A percentile compares a stretch with the other conserved stretches of the same genome.
These are phyloP conservation scores for Pythium aristosporum DNA, from an alignment of 352 stramenopile genomes.

Conservation along the genomic window DNA sequence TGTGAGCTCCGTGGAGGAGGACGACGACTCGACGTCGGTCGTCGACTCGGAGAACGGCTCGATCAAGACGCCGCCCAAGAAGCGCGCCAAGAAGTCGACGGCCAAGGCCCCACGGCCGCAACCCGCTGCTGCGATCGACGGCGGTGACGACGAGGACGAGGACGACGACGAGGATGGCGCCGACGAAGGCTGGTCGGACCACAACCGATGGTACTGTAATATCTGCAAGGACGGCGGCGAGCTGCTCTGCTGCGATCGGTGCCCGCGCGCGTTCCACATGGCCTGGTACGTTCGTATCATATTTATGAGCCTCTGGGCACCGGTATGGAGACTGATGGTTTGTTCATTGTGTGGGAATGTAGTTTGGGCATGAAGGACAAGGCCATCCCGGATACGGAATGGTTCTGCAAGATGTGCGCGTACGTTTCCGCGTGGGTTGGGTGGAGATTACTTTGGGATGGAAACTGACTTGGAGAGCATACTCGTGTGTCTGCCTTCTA, in stretches of 20 bases:
- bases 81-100: constrained; percentile 24
- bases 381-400: constrained; percentile 80
- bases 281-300: constrained; percentile 36
- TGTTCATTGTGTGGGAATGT: constrained; percentile 1
- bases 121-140: constrained; percentile 4
- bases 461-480: background rate
- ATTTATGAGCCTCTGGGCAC: background rate
- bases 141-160: constrained; percentile 46
- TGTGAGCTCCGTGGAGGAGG: constrained; percentile 30
- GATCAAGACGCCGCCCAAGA: constrained; percentile 28
- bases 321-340: background rate
- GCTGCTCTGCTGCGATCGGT: constrained; percentile 90
- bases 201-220: constrained; percentile 91
- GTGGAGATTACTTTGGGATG: background rate
- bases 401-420: constrained; percentile 88
- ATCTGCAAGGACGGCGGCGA: constrained; percentile 89
- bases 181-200: constrained; percentile 78
- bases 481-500: constrained; percentile 19
- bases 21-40: constrained; percentile 26
- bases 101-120: constrained; percentile 4
- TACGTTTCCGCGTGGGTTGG: constrained; percentile 38
- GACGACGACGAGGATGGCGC: constrained; percentile 34
- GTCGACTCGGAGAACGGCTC: constrained; percentile 31
- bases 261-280: constrained; percentile 93
- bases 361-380: constrained; percentile 78